These are phyloP conservation scores for Hansenula lynferdii DNA, from an alignment of 1,139 yeast genomes.

Conservation along the genomic window DNA sequence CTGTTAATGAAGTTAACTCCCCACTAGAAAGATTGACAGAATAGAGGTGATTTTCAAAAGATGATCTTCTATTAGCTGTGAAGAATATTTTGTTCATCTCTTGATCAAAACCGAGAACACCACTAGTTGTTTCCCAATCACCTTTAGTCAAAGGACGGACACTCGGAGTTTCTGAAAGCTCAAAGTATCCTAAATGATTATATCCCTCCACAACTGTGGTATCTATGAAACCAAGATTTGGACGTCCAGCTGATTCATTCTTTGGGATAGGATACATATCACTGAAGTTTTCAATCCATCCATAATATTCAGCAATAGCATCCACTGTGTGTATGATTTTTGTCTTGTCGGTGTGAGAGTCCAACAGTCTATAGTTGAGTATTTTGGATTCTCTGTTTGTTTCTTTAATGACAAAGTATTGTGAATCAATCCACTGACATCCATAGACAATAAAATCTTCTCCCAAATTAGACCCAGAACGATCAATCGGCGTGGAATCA, in stretches of 20 bases:
- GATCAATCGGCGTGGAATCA: slow-evolving; percentile 22
- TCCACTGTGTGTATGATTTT: slow-evolving; percentile 31
- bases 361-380: slow-evolving; percentile 44
- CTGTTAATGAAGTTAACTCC: slow-evolving; percentile 38
- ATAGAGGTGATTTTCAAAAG: slow-evolving; percentile 55
- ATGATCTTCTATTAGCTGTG: slow-evolving; percentile 50
- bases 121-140: slow-evolving; percentile 63
- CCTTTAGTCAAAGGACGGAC: slow-evolving; percentile 54
- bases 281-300: slow-evolving; percentile 42
- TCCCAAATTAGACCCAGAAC: slow-evolving; percentile 28
- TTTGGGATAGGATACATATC: slow-evolving; percentile 25
- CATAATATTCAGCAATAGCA: slow-evolving; percentile 40
- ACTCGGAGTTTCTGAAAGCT: slow-evolving; percentile 32
- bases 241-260: slow-evolving; percentile 27
- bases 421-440: slow-evolving; percentile 60
- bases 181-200: slow-evolving; percentile 67
- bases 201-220: slow-evolving; percentile 58
- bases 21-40: slow-evolving; percentile 31
- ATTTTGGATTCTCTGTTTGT: slow-evolving; percentile 68
- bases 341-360: slow-evolving; percentile 29
- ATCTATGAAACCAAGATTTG: slow-evolving; percentile 64
- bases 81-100: slow-evolving; percentile 55
- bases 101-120: slow-evolving; percentile 51
- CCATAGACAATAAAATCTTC: slow-evolving; percentile 54
- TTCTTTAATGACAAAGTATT: slow-evolving; percentile 53